phyloP scores from a whole-genome alignment of 768 basidiomycete species.

The Pleurotus eryngii region DNA sequence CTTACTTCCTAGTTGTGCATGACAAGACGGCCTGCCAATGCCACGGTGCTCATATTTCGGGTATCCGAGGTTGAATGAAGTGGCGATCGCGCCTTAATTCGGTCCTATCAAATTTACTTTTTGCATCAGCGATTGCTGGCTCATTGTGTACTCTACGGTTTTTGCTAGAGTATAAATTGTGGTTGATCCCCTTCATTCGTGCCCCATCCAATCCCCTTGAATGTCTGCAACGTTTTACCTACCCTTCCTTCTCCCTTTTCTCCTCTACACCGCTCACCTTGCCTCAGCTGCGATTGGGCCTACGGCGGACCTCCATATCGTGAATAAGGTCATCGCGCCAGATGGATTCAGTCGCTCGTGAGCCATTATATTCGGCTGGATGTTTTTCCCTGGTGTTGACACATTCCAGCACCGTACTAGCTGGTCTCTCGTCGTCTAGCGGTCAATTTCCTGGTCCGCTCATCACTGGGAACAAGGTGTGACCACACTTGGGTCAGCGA shows the following conservation, averaged over 20 bases:
- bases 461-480: constrained; percentile 32
- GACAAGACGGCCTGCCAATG: too few relatives aligned
- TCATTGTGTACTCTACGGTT: background rate
- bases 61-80: too few relatives aligned
- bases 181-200: background rate
- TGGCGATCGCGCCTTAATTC: too few relatives aligned
- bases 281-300: constrained; percentile 3
- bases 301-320: constrained; percentile 7
- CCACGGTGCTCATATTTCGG: too few relatives aligned
- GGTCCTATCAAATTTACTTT: too few relatives aligned
- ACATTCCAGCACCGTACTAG: constrained; percentile 6
- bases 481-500: too few relatives aligned
- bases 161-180: background rate
- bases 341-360: constrained; percentile 18
- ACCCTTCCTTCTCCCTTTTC: background rate
- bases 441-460: constrained; percentile 30
- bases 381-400: background rate
- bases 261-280: background rate
- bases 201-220: too few relatives aligned
- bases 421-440: constrained; percentile 4
- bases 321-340: constrained; percentile 11
- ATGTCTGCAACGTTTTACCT: background rate
- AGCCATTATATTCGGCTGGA: background rate
- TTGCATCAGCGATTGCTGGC: background rate
- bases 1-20: too few relatives aligned